phyloP scores from a whole-genome alignment of 2,329 filamentous ascomycete genomes.

The Botryotinia globosa region DNA sequence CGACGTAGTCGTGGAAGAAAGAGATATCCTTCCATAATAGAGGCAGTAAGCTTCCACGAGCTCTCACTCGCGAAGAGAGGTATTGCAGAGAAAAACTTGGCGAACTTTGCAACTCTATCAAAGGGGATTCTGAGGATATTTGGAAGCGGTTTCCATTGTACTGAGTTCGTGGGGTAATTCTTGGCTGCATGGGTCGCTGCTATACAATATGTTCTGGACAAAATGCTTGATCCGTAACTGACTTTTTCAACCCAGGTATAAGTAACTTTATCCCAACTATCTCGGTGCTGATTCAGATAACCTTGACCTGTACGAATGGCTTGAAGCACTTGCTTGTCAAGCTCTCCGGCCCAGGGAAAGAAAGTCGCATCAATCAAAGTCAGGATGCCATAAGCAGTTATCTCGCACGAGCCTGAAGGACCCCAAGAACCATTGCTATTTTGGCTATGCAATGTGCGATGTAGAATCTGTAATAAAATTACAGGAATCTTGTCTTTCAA shows the following conservation, averaged over 20 bases:
- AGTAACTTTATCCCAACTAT: background rate
- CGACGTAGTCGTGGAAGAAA: background rate
- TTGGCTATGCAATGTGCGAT: background rate
- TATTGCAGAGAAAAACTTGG: background rate
- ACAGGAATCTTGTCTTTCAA: background rate
- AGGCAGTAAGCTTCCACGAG: background rate
- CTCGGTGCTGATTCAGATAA: background rate
- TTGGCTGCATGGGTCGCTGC: background rate
- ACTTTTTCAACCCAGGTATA: conserved; percentile 9
- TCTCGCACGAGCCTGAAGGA: background rate
- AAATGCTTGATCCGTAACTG: background rate
- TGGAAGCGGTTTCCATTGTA: background rate
- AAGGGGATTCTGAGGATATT: background rate
- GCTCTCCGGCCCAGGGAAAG: background rate
- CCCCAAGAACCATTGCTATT: conserved; percentile 4
- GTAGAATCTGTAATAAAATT: background rate
- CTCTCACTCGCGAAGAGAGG: background rate
- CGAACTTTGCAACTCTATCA: background rate
- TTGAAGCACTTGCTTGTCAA: background rate
- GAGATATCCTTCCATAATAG: background rate
- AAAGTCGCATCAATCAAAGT: background rate
- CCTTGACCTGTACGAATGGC: background rate
- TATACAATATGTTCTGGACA: conserved; percentile 4
- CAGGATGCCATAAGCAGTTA: background rate
- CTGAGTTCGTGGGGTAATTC: background rate